Conservation (phyloP, 2,329 filamentous ascomycete genomes). For the Exophiala sp. region DNA sequence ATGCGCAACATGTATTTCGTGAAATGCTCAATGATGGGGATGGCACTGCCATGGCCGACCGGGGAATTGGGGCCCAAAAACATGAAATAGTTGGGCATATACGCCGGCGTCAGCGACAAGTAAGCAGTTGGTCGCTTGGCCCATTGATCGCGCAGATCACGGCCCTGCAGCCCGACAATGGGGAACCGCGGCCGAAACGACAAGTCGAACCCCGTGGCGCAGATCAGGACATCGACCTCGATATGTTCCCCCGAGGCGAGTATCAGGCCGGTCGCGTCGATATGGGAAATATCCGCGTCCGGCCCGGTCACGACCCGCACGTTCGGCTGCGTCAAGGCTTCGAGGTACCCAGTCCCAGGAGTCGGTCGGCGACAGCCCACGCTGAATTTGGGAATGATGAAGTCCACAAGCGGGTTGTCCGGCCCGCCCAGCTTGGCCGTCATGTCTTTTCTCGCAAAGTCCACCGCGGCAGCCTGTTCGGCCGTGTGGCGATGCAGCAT, state of each 20-base stretch:
- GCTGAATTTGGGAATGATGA: slow-evolving; percentile 27
- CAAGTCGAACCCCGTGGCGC: slow-evolving; percentile 38
- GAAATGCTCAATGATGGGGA: slow-evolving; percentile 28
- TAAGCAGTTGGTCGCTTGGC: slow-evolving; percentile 28
- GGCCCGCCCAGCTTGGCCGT: background rate
- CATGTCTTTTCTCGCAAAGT: background rate
- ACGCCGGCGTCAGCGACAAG: slow-evolving; percentile 24
- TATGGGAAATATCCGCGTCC: slow-evolving; percentile 45
- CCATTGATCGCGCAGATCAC: slow-evolving; percentile 7
- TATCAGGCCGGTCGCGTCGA: slow-evolving; percentile 48
- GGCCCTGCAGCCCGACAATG: slow-evolving; percentile 32
- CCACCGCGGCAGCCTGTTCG: background rate
- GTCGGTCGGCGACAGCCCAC: slow-evolving; percentile 45
- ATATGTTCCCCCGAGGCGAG: slow-evolving; percentile 16
- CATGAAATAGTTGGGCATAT: slow-evolving; percentile 34
- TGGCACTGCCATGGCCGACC: slow-evolving; percentile 29
- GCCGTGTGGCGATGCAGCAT: slow-evolving; percentile 6
- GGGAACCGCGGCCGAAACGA: slow-evolving; percentile 34
- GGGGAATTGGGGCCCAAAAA: slow-evolving; percentile 28
- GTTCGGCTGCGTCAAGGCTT: slow-evolving; percentile 53
- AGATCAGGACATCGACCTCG: slow-evolving; percentile 28
- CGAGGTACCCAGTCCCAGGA: slow-evolving; percentile 41
- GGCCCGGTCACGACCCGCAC: slow-evolving; percentile 52
- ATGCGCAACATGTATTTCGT: slow-evolving; percentile 27
- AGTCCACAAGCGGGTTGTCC: slow-evolving; percentile 1